A percentile compares a stretch with the other conserved stretches of the same genome.
Conservation (phyloP, 2,329 filamentous ascomycete species). For the Raffaelea arxii region DNA sequence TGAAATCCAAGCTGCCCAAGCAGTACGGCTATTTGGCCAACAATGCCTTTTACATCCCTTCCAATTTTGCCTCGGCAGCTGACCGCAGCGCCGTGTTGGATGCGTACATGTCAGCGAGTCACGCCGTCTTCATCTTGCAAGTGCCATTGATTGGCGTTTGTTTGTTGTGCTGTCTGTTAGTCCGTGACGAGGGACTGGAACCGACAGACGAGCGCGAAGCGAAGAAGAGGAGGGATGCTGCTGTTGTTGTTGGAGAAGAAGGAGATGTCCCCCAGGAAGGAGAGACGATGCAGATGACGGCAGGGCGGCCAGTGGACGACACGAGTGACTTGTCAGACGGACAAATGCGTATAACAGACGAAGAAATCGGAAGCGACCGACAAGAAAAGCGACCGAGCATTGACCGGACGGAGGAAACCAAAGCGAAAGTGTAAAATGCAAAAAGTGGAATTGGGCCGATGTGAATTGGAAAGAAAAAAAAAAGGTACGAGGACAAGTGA, state of each 20-base stretch:
- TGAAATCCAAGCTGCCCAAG: conserved; percentile 10
- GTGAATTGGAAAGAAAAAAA: too few species aligned
- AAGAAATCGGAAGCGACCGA: background rate
- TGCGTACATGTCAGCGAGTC: conserved; percentile 31
- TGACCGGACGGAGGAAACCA: too few species aligned
- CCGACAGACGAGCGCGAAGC: conserved; percentile 10
- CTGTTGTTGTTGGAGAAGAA: background rate
- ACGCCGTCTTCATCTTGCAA: conserved; percentile 46
- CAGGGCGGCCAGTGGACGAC: background rate
- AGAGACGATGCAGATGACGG: background rate
- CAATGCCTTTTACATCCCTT: conserved; percentile 19
- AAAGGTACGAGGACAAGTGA: too few species aligned
- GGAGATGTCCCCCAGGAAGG: background rate
- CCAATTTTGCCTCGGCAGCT: conserved; percentile 10
- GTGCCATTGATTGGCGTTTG: conserved; percentile 42
- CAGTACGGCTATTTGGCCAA: conserved; percentile 15
- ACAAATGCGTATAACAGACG: background rate
- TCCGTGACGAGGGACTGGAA: conserved; percentile 40
- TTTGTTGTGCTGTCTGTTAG: conserved; percentile 37
- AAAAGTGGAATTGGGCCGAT: too few species aligned
- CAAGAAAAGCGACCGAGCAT: too few species aligned
- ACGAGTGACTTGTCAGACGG: background rate
- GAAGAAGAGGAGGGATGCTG: background rate
- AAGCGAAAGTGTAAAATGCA: too few species aligned
- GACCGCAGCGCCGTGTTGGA: conserved; percentile 12